Evolutionary conservation across 345 rosid species (phyloP), one percentile per base, ranked within the genome.

Genomic region (Garcia nutans): DNA sequence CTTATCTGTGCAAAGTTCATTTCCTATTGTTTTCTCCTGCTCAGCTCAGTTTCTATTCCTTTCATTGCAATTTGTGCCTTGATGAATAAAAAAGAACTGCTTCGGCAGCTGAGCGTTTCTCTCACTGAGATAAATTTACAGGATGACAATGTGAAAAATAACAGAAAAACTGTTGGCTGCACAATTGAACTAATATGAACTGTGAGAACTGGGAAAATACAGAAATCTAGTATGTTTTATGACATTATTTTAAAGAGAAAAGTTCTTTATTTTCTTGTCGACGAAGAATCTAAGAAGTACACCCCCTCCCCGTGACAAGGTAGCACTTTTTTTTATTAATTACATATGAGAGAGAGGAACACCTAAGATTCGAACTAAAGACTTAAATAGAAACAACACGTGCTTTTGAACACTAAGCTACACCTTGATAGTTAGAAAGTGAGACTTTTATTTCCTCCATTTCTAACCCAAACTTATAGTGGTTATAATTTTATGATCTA

Each of bases 1-100:
- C 37, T 26, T 64, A 44, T 6, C 31, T 67, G 54, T 62, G 61
- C 13, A 10, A 41, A 42, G 8, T 47, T 58, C 67, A 75, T 65
- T 76, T 80, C 22, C 31, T 6, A 3, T 37, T 44, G 64, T 56
- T 73, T 60, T 62, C 69, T 63, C 44, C 31, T 44, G 23, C 74
- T 63, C 64, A 37, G 12, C 15, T 37, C 76, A 49, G n/a, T 74
- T 74, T 45, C 54, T 8, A 19, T 44, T 17, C 8, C 55, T 73
- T 65, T 59, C 24, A 47, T 11, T 37, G 49, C 49, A 68, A 55
- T 68, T 16, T 23, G 37, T 10, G 28, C 55, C 49, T 56, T 28
- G 17, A 45, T 56, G 49, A 57, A n/a, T 56, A 41, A 64, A 55
- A 52, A 70, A 56, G 26, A 7, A 19, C 6, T 33, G n/a, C 31